Evolutionary conservation across 2,329 filamentous ascomycete species (phyloP), one percentile per base, ranked within the genome.

Genomic region (Lizonia empirigonia): DNA sequence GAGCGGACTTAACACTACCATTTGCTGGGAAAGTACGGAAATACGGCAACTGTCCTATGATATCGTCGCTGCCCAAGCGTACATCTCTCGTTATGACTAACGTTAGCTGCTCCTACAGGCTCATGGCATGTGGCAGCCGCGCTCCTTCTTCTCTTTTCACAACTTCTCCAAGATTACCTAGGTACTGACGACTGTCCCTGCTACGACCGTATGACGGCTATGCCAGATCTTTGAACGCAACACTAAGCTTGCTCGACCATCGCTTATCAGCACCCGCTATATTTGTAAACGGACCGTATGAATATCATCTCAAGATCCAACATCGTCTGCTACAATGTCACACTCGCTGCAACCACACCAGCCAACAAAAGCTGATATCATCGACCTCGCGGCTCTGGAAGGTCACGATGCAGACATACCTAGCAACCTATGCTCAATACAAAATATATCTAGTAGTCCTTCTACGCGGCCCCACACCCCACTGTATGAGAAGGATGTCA

Each of bases 351-450:
- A 33, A 16, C n/a, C 36, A 7, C 23, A 32, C n/a, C 59, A 63
- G 16, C 64, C 67, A 1, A 66, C 65, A 5, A 56, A 63, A 33
- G 67, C 62, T 47, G 70, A 73, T 37, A 68, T 73, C 15, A 65
- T 73, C 33, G 64, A 70, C 7, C 59, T 71, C 12, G 70, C 74
- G 10, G 65, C 54, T 26, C 60, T 67, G 13, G 73, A 75, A 59
- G 69, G 69, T 8, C 73, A 75, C 37, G 72, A 75, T 60, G 71
- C 73, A 39, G 72, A 75, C 45, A 74, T 75, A 23, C 69, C 69
- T 22, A 62, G 60, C 22, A 72, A 71, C 37, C 41, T 62, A 7
- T 70, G 72, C 18, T 65, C 65, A 2, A 61, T 72, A 37, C 55
- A 48, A n/a, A 47, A 56, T 34, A 50, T 58, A 6, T 29, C 44